Percentiles rank a stretch among this genome's conserved stretches.
Evolutionary conservation across 768 basidiomycete genomes (phyloP).

Genomic region (Tricholoma flavovirens): DNA sequence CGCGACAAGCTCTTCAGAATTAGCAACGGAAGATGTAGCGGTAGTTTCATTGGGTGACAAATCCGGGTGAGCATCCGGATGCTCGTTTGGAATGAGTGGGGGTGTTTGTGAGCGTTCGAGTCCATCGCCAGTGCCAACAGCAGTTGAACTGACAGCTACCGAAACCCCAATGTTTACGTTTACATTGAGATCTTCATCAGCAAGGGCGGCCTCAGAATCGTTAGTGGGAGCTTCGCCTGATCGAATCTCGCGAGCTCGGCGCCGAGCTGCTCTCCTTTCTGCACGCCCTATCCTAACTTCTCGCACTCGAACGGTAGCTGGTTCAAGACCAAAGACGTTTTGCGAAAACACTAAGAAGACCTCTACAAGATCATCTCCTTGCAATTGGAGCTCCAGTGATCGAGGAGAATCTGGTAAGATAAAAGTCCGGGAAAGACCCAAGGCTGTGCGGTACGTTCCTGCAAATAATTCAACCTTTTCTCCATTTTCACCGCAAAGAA

Average conservation of each 20-base stretch:
- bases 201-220: slow-evolving; percentile 36
- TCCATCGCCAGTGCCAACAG: slow-evolving; percentile 29
- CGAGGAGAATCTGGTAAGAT: slow-evolving; percentile 88
- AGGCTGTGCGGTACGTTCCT: slow-evolving; percentile 83
- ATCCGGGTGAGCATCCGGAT: slow-evolving; percentile 33
- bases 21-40: slow-evolving; percentile 32
- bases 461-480: slow-evolving; percentile 94
- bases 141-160: slow-evolving; percentile 36
- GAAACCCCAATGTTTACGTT: slow-evolving; percentile 62
- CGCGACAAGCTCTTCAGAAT: slow-evolving; percentile 62
- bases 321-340: slow-evolving; percentile 89
- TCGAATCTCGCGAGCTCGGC: slow-evolving; percentile 68
- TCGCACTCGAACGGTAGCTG: slow-evolving; percentile 89
- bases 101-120: slow-evolving; percentile 29
- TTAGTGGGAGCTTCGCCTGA: slow-evolving; percentile 41
- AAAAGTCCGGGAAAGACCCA: slow-evolving; percentile 88
- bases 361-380: slow-evolving; percentile 90
- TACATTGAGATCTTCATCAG: slow-evolving; percentile 52
- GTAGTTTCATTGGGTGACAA: slow-evolving; percentile 28
- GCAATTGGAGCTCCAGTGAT: slow-evolving; percentile 80
- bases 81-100: slow-evolving; percentile 36
- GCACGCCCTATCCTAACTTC: slow-evolving; percentile 89
- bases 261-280: slow-evolving; percentile 77
- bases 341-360: slow-evolving; percentile 88
- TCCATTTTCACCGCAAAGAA: slow-evolving; percentile 86